Evolutionary conservation across 257 asterid species (phyloP).

Genomic region (Verbena officinalis): DNA sequence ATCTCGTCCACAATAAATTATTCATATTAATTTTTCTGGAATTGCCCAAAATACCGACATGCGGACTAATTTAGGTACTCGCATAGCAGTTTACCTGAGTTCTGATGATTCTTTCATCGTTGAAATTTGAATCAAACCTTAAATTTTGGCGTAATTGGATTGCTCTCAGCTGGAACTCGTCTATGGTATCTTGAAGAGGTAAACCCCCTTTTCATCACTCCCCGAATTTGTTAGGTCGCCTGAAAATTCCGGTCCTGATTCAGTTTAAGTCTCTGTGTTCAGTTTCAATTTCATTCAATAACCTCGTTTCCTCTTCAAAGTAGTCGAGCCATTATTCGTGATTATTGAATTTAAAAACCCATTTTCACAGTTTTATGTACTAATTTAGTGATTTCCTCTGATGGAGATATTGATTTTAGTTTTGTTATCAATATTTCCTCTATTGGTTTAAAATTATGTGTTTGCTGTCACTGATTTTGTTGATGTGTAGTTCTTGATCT

Average conservation of each 20-base stretch:
- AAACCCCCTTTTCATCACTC: neutral
- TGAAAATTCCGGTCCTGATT: neutral
- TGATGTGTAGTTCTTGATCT: neutral
- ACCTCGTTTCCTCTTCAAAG: neutral
- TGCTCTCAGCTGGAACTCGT: neutral
- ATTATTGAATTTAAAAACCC: slow-evolving; percentile 10
- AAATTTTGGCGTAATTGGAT: neutral
- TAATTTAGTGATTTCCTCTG: neutral
- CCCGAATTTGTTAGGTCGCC: slow-evolving; percentile 3
- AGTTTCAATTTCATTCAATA: neutral
- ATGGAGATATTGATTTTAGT: too few species aligned
- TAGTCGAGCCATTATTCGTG: slow-evolving; percentile 1
- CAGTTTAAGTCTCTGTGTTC: neutral
- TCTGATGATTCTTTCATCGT: slow-evolving; percentile 17
- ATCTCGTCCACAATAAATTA: neutral
- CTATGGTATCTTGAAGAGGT: slow-evolving; percentile 25
- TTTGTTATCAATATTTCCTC: neutral
- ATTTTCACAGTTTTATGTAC: neutral
- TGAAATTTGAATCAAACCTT: neutral
- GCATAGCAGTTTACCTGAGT: neutral
- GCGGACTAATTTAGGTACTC: neutral
- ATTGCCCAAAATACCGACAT: neutral
- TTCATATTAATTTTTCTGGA: neutral
- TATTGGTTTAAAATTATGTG: neutral
- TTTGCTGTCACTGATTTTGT: neutral